phyloP scores from a whole-genome alignment of 192 early-diverging fungal species.

The Coemansia sp. region DNA sequence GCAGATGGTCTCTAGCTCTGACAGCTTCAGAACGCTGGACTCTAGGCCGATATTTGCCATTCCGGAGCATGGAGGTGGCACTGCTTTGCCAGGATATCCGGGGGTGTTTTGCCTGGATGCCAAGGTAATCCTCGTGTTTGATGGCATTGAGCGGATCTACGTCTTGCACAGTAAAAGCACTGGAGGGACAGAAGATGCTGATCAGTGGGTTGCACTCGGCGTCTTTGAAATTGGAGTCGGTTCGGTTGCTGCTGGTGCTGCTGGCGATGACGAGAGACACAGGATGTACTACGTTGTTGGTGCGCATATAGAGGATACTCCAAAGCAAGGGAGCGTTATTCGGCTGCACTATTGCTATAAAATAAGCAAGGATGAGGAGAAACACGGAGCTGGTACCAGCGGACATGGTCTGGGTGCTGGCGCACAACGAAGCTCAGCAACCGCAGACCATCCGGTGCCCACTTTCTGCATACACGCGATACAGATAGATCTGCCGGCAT shows the following conservation, averaged over 20 bases:
- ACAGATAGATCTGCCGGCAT: constrained; percentile 12
- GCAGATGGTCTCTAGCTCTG: constrained; percentile 13
- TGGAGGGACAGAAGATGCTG: neutral
- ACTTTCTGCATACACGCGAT: constrained; percentile 37
- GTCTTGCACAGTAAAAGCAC: constrained; percentile 14
- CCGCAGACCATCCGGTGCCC: constrained; percentile 6
- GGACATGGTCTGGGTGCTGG: neutral
- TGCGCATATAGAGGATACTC: constrained; percentile 11
- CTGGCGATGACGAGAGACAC: constrained; percentile 4
- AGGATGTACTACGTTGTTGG: constrained; percentile 29
- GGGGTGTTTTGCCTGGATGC: constrained; percentile 20
- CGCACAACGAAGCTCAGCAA: neutral
- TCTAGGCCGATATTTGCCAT: constrained; percentile 26
- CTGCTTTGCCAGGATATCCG: constrained; percentile 34
- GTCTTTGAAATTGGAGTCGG: constrained; percentile 36
- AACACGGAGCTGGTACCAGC: neutral
- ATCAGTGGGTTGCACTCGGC: constrained; percentile 22
- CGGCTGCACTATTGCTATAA: constrained; percentile 35
- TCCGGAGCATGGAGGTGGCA: constrained; percentile 12
- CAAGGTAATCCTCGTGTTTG: constrained; percentile 28
- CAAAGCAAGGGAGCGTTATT: constrained; percentile 1
- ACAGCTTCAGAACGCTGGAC: neutral
- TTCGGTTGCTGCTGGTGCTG: constrained; percentile 28
- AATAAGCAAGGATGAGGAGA: constrained; percentile 4
- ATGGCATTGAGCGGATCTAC: constrained; percentile 35